A percentile compares a stretch with the other conserved stretches of the same genome.
Evolutionary conservation across 208 protist genomes (phyloP).

Genomic region (Naegleria fowleri): DNA sequence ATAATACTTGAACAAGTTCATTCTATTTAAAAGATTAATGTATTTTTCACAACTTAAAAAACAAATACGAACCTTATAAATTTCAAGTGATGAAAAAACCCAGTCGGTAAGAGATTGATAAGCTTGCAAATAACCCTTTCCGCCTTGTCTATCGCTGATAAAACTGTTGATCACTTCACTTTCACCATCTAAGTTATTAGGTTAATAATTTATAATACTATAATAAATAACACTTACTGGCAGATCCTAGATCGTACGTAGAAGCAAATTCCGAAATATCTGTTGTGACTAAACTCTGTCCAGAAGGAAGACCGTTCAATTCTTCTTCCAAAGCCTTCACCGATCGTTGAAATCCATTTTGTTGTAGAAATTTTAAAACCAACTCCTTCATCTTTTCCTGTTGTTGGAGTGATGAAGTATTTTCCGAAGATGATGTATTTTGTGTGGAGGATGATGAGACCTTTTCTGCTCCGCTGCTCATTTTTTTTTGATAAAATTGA

Average conservation of each 20-base stretch:
- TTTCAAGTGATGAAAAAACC: constrained; percentile 11
- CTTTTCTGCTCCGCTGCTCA: not conserved
- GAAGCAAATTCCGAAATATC: too few relatives aligned
- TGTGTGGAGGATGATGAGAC: not conserved
- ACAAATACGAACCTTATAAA: constrained; percentile 4
- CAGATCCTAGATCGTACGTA: too few relatives aligned
- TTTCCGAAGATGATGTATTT: not conserved
- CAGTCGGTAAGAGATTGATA: constrained; percentile 16
- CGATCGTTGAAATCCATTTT: not conserved
- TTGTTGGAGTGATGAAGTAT: not conserved
- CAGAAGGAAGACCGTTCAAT: not conserved
- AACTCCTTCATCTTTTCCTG: not conserved
- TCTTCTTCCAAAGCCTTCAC: not conserved
- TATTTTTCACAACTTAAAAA: not conserved
- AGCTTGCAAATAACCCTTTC: not conserved
- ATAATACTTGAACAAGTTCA: constrained; percentile 30
- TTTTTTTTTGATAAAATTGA: not conserved
- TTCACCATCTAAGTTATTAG: not conserved
- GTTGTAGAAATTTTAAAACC: not conserved
- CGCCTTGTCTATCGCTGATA: not conserved
- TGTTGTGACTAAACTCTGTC: not conserved
- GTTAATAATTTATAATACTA: not conserved
- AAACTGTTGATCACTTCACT: not conserved
- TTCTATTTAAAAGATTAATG: not conserved
- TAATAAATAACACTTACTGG: too few relatives aligned